Conservation (phyloP, 2,329 filamentous ascomycete genomes). For the Alternaria arborescens region DNA sequence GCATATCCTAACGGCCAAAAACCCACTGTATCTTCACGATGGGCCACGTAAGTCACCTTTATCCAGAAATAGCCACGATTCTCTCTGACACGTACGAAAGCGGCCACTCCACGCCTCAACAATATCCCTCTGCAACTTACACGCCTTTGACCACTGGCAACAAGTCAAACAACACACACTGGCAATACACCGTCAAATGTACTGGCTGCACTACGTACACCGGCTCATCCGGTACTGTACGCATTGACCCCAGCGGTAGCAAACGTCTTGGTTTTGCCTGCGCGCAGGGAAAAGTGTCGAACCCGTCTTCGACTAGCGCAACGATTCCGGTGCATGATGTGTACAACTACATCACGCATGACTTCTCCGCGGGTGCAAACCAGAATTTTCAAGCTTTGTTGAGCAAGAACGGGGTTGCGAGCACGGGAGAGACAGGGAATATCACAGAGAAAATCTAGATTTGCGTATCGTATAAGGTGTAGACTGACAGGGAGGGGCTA, state of each 20-base stretch:
- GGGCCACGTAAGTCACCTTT: slow-evolving; percentile 38
- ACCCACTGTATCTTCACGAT: slow-evolving; percentile 38
- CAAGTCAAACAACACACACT: slow-evolving; percentile 42
- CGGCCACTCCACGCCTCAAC: slow-evolving; percentile 31
- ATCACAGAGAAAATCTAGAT: not conserved
- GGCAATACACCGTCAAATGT: slow-evolving; percentile 44
- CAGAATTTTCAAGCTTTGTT: slow-evolving; percentile 35
- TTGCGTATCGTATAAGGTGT: not conserved
- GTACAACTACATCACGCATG: slow-evolving; percentile 42
- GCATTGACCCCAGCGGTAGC: slow-evolving; percentile 32
- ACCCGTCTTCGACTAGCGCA: slow-evolving; percentile 31
- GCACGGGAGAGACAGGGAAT: not conserved
- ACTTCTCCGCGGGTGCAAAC: slow-evolving; percentile 38
- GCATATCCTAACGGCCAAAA: slow-evolving; percentile 40
- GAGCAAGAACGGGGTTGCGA: slow-evolving; percentile 32
- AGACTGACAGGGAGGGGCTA: not conserved
- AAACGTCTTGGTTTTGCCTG: slow-evolving; percentile 37
- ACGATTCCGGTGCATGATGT: slow-evolving; percentile 39
- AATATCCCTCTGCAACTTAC: slow-evolving; percentile 39
- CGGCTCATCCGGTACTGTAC: slow-evolving; percentile 20
- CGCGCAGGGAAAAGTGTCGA: slow-evolving; percentile 29
- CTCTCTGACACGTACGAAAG: slow-evolving; percentile 16
- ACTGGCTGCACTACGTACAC: slow-evolving; percentile 40
- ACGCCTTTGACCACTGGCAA: slow-evolving; percentile 36
- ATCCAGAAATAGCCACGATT: accelerated